Evolutionary conservation across 1,139 yeast species (phyloP), one percentile per base, ranked within the genome.

Genomic region (Yamadazyma diddensiae): DNA sequence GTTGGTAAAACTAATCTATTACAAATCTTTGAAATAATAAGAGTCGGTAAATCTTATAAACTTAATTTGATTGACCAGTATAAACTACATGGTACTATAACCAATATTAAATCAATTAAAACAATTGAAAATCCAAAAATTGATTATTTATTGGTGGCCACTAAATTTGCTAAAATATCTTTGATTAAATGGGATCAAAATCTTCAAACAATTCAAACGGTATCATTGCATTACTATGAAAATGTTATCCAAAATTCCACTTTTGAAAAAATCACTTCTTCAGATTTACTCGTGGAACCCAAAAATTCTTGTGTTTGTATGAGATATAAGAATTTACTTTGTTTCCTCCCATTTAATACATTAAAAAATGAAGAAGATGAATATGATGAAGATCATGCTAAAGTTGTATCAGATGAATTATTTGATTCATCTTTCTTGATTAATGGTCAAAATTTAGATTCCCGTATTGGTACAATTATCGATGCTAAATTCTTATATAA

Each of bases 181-280:
- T 60, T 90, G 24, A 62, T 92, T 17, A 70, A 71, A 39, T 92
- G 95, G 88, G 82, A 87, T 50, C 60, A 62, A 8, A 58, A 52
- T 6, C 54, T 52, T 11, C 68, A 76, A 39, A 49, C 72, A 1
- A 67, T 92, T 10, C 65, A 73, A 13, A 87, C 97, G 0, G 72
- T 79, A 3, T 85, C 96, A 31, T 65, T 92, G 35, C 99, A 92
- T 57, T 87, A 76, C 54, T 92, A 90, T 55, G 97, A 90, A 50
- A 75, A 77, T 34, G 75, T 79, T 27, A 69, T 84, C 35, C 73
- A 62, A 46, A 70, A 65, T 35, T 54, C 66, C 36, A 77, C 77
- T 25, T 67, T 65, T 38, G 77, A 70, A 51, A 70, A 59, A 38
- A 57, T 69, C 33, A 51, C 64, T 5, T 53, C 64, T 5, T 62